phyloP scores from a whole-genome alignment of 345 rosid species.

The Euphorbia tirucalli region DNA sequence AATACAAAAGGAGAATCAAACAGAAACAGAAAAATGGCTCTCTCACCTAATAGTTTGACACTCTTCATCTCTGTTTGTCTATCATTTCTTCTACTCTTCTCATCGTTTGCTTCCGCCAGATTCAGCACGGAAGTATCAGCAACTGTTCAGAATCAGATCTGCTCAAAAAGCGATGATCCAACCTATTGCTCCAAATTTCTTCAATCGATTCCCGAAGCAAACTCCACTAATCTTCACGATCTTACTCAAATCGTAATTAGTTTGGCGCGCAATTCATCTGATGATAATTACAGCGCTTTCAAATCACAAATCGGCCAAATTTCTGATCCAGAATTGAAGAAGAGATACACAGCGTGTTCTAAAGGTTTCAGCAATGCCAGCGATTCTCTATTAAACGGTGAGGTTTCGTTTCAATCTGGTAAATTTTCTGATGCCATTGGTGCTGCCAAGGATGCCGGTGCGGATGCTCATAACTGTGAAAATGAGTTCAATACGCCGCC shows the following conservation, averaged over 20 bases:
- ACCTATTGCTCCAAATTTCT: neutral
- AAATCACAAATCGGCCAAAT: neutral
- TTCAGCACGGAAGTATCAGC: neutral
- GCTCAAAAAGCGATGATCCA: neutral
- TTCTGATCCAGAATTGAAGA: neutral
- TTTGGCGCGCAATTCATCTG: neutral
- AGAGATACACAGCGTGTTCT: neutral
- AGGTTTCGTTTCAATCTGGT: neutral
- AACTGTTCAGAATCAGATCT: neutral
- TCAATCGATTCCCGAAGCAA: neutral
- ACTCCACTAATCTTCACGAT: too few species aligned
- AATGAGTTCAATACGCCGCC: neutral
- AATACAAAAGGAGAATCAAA: neutral
- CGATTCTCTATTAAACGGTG: neutral
- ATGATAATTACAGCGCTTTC: neutral
- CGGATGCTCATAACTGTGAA: neutral
- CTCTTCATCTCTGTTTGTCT: neutral
- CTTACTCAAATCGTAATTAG: neutral
- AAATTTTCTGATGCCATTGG: neutral
- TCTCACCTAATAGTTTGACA: neutral
- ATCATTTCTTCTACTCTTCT: neutral
- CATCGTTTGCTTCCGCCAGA: neutral
- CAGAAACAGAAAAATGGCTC: neutral
- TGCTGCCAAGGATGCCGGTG: neutral
- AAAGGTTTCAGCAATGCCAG: neutral